Percentiles rank a stretch among this genome's conserved stretches.
Evolutionary conservation across 164 flowering plant genomes (phyloP).

Genomic region (Tetracentron sinense): DNA sequence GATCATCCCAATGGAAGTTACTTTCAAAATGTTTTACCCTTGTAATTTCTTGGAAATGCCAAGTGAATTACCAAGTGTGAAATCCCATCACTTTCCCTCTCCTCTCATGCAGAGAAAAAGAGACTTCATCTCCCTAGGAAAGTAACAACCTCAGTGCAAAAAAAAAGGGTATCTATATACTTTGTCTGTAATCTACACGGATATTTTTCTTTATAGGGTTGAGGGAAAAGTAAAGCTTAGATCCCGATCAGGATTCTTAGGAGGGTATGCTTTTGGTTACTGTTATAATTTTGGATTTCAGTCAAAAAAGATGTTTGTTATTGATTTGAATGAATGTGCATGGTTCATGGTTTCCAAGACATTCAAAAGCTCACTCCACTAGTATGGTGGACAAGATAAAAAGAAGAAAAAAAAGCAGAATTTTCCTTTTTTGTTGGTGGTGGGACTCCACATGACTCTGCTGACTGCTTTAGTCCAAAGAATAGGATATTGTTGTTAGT

Average conservation of each 20-base stretch:
- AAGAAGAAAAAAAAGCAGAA: constrained; percentile 14
- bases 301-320: constrained; percentile 21
- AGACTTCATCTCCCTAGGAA: constrained; percentile 8
- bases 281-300: constrained; percentile 12
- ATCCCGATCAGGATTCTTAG: constrained; percentile 19
- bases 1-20: no score
- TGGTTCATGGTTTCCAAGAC: constrained; percentile 23
- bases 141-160: constrained; percentile 7
- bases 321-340: constrained; percentile 24
- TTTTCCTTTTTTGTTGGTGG: constrained; percentile 9
- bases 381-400: neutral
- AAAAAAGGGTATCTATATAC: constrained; percentile 8
- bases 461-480: constrained; percentile 8
- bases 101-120: neutral
- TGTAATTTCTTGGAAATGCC: no score
- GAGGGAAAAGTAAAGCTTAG: constrained; percentile 24
- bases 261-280: constrained; percentile 1
- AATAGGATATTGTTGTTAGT: constrained; percentile 5
- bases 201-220: constrained; percentile 19
- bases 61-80: no score
- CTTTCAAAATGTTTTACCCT: no score
- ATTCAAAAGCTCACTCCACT: constrained; percentile 11
- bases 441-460: constrained; percentile 10
- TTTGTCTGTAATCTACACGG: neutral
- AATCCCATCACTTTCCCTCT: constrained; percentile 1